Conservation (phyloP, 164 flowering plant genomes). For the Chimonanthus praecox region DNA sequence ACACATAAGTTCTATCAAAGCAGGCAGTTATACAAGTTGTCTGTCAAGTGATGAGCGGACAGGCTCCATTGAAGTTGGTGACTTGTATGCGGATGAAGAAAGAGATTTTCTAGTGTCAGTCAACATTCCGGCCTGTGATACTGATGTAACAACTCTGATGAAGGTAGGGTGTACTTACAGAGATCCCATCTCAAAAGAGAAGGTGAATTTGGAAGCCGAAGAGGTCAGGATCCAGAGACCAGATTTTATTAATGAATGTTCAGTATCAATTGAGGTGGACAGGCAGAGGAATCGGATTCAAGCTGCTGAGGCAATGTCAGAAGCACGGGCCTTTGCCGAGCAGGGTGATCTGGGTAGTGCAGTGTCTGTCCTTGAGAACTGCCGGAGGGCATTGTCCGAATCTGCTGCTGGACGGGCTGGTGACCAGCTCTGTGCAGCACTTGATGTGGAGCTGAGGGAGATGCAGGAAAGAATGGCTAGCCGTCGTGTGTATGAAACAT, state of each 20-base stretch:
- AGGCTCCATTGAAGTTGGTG: constrained; percentile 66
- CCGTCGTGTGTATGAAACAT: constrained; percentile 61
- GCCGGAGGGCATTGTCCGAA: constrained; percentile 41
- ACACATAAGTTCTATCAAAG: constrained; percentile 45
- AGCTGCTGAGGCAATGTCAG: constrained; percentile 78
- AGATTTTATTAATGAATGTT: constrained; percentile 18
- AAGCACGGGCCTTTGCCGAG: constrained; percentile 72
- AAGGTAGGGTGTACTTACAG: constrained; percentile 55
- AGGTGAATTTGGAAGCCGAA: constrained; percentile 24
- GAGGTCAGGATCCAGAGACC: constrained; percentile 60
- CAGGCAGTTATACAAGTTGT: constrained; percentile 65
- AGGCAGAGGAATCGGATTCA: constrained; percentile 69
- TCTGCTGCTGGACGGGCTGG: constrained; percentile 52
- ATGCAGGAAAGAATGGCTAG: constrained; percentile 91
- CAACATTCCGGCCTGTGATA: constrained; percentile 47
- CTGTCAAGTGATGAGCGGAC: constrained; percentile 28
- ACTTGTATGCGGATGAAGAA: constrained; percentile 92
- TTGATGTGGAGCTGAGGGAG: constrained; percentile 76
- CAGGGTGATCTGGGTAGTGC: constrained; percentile 63
- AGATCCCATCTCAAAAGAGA: constrained; percentile 52
- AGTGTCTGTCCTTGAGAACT: constrained; percentile 52
- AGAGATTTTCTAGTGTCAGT: constrained; percentile 68
- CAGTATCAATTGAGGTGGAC: constrained; percentile 76
- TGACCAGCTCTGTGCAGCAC: constrained; percentile 52
- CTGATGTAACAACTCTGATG: constrained; percentile 33